These are phyloP conservation scores for Guyanaporus albipodus DNA, from an alignment of 768 basidiomycete genomes.

Conservation along the genomic window DNA sequence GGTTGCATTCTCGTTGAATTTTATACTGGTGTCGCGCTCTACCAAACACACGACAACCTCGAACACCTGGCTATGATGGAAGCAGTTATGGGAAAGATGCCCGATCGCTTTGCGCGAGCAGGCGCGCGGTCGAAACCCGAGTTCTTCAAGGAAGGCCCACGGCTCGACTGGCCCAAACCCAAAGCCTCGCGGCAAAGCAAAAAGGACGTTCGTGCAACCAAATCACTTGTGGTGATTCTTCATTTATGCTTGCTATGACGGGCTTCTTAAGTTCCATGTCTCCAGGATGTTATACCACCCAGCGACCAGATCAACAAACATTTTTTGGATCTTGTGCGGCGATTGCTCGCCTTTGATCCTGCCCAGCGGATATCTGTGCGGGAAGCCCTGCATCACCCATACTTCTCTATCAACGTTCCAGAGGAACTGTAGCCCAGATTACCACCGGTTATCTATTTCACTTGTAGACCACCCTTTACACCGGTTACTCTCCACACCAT, in stretches of 20 bases:
- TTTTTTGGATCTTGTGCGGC: slow-evolving; percentile 85
- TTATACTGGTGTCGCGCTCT: slow-evolving; percentile 95
- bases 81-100: slow-evolving; percentile 98
- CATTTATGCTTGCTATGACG: not conserved
- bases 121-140: slow-evolving; percentile 83
- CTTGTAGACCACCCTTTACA: slow-evolving; percentile 31
- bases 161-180: slow-evolving; percentile 90
- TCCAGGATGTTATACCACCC: slow-evolving; percentile 80
- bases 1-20: slow-evolving; percentile 99
- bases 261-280: slow-evolving; percentile 5
- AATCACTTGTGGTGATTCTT: slow-evolving; percentile 63
- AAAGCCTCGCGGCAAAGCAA: slow-evolving; percentile 85
- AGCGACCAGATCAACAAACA: slow-evolving; percentile 68
- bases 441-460: slow-evolving; percentile 33
- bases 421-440: slow-evolving; percentile 55
- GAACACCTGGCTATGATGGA: slow-evolving; percentile 99
- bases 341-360: slow-evolving; percentile 88
- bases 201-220: slow-evolving; percentile 89
- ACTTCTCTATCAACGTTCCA: slow-evolving; percentile 68
- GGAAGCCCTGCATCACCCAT: slow-evolving; percentile 85
- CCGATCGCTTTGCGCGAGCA: slow-evolving; percentile 73
- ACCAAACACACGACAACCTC: slow-evolving; percentile 98
- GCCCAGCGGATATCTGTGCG: slow-evolving; percentile 81
- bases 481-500: slow-evolving; percentile 20
- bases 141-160: slow-evolving; percentile 83